Conservation (phyloP, 2,329 filamentous ascomycete genomes). For the Penicillium hesseltinei region DNA sequence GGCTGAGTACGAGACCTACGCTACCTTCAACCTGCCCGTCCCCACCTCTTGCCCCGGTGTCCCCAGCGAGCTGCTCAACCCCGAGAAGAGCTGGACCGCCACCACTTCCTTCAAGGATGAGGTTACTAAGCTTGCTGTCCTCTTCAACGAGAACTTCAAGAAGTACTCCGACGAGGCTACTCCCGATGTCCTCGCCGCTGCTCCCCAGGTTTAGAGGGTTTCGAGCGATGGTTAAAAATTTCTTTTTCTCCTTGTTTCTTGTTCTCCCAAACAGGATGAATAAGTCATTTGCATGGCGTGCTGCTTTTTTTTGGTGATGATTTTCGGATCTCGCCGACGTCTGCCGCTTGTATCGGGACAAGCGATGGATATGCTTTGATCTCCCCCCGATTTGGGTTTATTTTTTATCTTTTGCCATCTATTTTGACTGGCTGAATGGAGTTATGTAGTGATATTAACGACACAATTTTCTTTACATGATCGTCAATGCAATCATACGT, state of each 20-base stretch:
- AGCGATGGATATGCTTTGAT: conserved; percentile 19
- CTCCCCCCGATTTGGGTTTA: conserved; percentile 16
- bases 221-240: conserved; percentile 20
- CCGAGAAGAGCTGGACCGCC: conserved; percentile 85
- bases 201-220: conserved; percentile 34
- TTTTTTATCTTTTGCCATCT: conserved; percentile 13
- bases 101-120: conserved; percentile 79
- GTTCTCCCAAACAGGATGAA: conserved; percentile 19
- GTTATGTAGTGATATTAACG: conserved; percentile 9
- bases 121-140: conserved; percentile 81
- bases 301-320: conserved; percentile 23
- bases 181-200: conserved; percentile 66
- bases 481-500: conserved; percentile 22
- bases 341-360: conserved; percentile 22
- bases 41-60: conserved; percentile 88
- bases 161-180: conserved; percentile 88
- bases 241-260: conserved; percentile 23
- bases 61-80: conserved; percentile 90
- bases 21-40: conserved; percentile 94
- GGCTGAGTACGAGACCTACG: conserved; percentile 90
- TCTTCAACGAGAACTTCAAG: conserved; percentile 97
- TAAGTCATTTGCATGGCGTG: conserved; percentile 35
- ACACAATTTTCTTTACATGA: conserved; percentile 9
- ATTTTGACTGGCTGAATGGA: conserved; percentile 16
- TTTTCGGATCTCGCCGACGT: conserved; percentile 13